Evolutionary conservation across 2,329 filamentous ascomycete genomes (phyloP).

Genomic region (Stromatinia cepivora): DNA sequence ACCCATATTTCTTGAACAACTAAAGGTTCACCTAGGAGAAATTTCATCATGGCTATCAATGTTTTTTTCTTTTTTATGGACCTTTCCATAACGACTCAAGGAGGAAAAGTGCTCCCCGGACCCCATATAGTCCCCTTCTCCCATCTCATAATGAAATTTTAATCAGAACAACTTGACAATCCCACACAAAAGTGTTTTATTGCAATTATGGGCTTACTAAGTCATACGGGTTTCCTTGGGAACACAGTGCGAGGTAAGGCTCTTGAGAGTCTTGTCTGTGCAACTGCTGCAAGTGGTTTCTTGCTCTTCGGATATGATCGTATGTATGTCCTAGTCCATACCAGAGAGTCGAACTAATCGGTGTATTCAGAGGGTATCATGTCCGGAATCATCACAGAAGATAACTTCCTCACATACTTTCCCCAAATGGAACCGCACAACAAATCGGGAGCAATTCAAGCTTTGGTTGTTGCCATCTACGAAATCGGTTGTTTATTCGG

Average conservation of each 20-base stretch:
- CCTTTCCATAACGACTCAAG: not conserved
- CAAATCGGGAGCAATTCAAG: slow-evolving; percentile 39
- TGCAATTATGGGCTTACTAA: slow-evolving; percentile 20
- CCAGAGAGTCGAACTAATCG: not conserved
- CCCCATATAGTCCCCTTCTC: slow-evolving; percentile 20
- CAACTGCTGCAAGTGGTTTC: slow-evolving; percentile 23
- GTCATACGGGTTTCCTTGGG: slow-evolving; percentile 24
- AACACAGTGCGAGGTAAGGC: slow-evolving; percentile 18
- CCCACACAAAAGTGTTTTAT: not conserved
- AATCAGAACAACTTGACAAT: not conserved
- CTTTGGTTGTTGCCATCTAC: slow-evolving; percentile 57
- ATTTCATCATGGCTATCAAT: slow-evolving; percentile 21
- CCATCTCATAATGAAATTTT: slow-evolving; percentile 10
- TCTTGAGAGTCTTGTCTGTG: slow-evolving; percentile 23
- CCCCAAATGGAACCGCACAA: slow-evolving; percentile 31
- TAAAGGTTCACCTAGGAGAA: not conserved
- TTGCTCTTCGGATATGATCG: slow-evolving; percentile 27
- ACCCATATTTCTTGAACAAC: slow-evolving; percentile 12
- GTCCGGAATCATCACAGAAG: slow-evolving; percentile 49
- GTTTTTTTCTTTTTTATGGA: slow-evolving; percentile 14
- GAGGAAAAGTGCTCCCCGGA: slow-evolving; percentile 10
- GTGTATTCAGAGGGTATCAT: slow-evolving; percentile 20
- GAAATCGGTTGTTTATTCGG: slow-evolving; percentile 60
- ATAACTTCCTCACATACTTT: slow-evolving; percentile 46
- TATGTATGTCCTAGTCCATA: slow-evolving; percentile 10